These are phyloP conservation scores for Thalassiosira exigua DNA, from an alignment of 352 stramenopile genomes.

Conservation along the genomic window DNA sequence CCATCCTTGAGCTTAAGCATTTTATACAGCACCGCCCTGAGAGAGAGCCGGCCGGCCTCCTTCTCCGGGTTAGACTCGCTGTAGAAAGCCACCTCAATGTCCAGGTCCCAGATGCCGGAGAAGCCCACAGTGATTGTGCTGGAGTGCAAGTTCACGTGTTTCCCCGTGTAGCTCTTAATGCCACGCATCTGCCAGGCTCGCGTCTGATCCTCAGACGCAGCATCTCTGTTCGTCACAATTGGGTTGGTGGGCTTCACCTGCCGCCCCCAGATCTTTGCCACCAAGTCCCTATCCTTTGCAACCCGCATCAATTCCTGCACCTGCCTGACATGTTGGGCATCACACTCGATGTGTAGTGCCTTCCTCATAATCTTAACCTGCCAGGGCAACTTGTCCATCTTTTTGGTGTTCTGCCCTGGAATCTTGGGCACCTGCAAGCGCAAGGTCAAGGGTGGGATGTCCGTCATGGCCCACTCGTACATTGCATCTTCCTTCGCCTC, in stretches of 20 bases:
- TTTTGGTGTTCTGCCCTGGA: neutral
- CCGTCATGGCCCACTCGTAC: neutral
- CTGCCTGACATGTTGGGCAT: neutral
- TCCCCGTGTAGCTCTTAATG: neutral
- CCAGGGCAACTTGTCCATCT: neutral
- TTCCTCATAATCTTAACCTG: neutral
- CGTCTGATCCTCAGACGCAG: no score
- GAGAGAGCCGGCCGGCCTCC: neutral
- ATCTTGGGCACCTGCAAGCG: neutral
- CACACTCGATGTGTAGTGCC: neutral
- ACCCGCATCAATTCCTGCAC: neutral
- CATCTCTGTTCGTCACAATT: neutral
- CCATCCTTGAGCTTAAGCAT: neutral
- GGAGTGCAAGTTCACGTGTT: neutral
- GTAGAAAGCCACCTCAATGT: neutral
- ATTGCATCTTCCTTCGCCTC: neutral
- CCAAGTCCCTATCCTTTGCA: neutral
- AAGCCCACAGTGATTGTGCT: neutral
- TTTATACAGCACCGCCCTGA: neutral
- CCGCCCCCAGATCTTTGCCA: neutral
- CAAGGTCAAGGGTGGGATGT: neutral
- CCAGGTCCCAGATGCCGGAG: neutral
- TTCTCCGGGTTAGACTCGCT: neutral
- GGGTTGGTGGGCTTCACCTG: neutral
- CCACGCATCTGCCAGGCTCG: neutral